A percentile compares a stretch with the other conserved stretches of the same genome.
These are phyloP conservation scores for Eimeria necatrix DNA, from an alignment of 169 alveolate genomes.

Conservation along the genomic window DNA sequence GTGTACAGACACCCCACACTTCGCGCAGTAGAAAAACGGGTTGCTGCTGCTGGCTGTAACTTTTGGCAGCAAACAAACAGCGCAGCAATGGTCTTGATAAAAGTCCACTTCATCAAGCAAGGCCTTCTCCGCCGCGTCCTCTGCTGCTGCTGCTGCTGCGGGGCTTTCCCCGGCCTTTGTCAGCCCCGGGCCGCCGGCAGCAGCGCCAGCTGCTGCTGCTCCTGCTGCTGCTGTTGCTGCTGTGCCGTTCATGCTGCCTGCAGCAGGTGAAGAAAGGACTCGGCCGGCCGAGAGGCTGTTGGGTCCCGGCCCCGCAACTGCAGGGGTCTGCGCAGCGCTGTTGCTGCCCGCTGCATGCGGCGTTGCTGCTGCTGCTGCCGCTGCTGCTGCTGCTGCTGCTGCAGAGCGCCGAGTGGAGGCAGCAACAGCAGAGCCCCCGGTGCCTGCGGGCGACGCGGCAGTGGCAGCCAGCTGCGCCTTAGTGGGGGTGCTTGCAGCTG, in stretches of 20 bases:
- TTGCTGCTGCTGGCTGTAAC: slow-evolving; percentile 77
- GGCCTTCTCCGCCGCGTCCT: background rate
- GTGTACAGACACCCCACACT: slow-evolving; percentile 86
- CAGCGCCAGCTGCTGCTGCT: slow-evolving; percentile 62
- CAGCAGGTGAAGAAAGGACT: background rate
- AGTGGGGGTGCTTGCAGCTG: background rate
- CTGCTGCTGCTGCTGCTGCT: slow-evolving; percentile 50
- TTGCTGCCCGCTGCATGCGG: background rate
- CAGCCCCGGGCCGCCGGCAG: background rate
- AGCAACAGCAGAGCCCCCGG: background rate
- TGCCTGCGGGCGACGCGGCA: background rate
- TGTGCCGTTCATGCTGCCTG: background rate
- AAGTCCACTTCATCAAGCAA: slow-evolving; percentile 67
- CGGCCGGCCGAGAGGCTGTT: background rate
- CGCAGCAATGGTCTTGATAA: slow-evolving; percentile 79
- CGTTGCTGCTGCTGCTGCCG: slow-evolving; percentile 41
- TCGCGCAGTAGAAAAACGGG: slow-evolving; percentile 85
- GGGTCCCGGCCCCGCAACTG: background rate
- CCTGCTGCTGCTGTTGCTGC: slow-evolving; percentile 46
- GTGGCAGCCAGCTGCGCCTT: background rate
- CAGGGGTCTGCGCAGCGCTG: slow-evolving; percentile 11
- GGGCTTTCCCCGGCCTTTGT: background rate
- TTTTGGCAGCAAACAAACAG: slow-evolving; percentile 76
- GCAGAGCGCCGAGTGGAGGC: slow-evolving; percentile 2
- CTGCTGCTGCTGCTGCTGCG: slow-evolving; percentile 44